phyloP scores from a whole-genome alignment of 2,329 filamentous ascomycete species.

The Diplodia sapinea region DNA sequence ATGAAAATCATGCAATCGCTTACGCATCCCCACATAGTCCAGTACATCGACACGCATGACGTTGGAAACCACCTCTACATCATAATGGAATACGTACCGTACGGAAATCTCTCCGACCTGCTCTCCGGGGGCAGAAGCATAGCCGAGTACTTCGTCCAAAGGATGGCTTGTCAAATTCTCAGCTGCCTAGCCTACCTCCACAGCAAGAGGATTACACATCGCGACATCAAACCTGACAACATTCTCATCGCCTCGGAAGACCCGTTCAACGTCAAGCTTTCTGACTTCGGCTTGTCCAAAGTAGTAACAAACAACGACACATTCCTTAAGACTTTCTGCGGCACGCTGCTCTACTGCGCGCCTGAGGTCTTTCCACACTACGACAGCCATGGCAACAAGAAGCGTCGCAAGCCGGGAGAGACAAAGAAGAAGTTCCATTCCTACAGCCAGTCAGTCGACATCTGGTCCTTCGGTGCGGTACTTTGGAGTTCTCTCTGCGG shows the following conservation, averaged over 20 bases:
- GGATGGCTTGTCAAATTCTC: conserved; percentile 77
- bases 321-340: conserved; percentile 94
- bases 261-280: conserved; percentile 85
- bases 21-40: conserved; percentile 86
- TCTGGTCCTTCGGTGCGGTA: conserved; percentile 95
- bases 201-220: conserved; percentile 86
- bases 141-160: conserved; percentile 70
- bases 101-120: conserved; percentile 80
- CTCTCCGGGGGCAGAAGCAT: conserved; percentile 68
- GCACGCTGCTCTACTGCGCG: conserved; percentile 92
- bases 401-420: conserved; percentile 59
- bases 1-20: conserved; percentile 93
- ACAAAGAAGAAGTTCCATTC: conserved; percentile 57
- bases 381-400: conserved; percentile 67
- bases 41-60: conserved; percentile 88
- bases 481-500: conserved; percentile 85
- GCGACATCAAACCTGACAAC: conserved; percentile 99
- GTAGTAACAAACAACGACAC: conserved; percentile 89
- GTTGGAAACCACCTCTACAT: conserved; percentile 84
- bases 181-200: conserved; percentile 87
- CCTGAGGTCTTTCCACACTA: conserved; percentile 94
- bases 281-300: conserved; percentile 96
- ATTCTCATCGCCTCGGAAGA: conserved; percentile 78
- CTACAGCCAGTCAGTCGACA: conserved; percentile 91
- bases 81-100: conserved; percentile 91